Evolutionary conservation across 495 filamentous ascomycete genomes (phyloP), one percentile per base, ranked within the genome.

Genomic region (Penicillium paradoxum): DNA sequence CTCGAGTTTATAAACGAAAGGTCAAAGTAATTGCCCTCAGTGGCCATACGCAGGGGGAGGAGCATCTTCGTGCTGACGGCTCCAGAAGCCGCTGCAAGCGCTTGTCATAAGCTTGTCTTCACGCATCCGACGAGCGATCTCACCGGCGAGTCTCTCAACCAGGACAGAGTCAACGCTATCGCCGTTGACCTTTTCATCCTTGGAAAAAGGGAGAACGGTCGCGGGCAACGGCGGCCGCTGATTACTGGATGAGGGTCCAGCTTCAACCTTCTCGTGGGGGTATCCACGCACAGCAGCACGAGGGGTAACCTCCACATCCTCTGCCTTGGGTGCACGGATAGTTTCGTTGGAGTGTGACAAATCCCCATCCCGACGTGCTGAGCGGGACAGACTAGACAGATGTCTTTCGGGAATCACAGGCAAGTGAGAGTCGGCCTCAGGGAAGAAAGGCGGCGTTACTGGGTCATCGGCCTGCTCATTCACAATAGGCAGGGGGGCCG

Each of bases 71-170:
- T 68, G 73, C 15, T 56, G 51, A 15, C 69, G 70, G 25, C 66
- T 63, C 70, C 72, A 77, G 53, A 72, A 75, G 24, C 65, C 62
- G 48, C 63, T 67, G 49, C 70, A 73, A 13, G 64, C 52, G 18
- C 58, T 73, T 42, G 61, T 37, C 51, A 68, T 62, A 45, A 73
- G 33, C 57, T 84, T 84, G 62, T 90, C 80, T 44, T 95, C 88
- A 50, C 90, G 84, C 55, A 92, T 86, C 24, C 87, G 86, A 57
- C 86, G 79, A 36, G 90, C 90, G 40, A 97, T 91, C 69, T 98
- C 92, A 40, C 82, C 81, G 6, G 92, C 91, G 70, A 98, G 87
- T 72, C 91, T 90, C 74, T 86, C 86, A 57, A 97, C 85, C 81
- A 91, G 91, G 0, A 88, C 87, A 65, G 91, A 86, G 56, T 95